A percentile compares a stretch with the other conserved stretches of the same genome.
These are phyloP conservation scores for Trichaptum fuscoviolaceum DNA, from an alignment of 768 basidiomycete species.

Conservation along the genomic window DNA sequence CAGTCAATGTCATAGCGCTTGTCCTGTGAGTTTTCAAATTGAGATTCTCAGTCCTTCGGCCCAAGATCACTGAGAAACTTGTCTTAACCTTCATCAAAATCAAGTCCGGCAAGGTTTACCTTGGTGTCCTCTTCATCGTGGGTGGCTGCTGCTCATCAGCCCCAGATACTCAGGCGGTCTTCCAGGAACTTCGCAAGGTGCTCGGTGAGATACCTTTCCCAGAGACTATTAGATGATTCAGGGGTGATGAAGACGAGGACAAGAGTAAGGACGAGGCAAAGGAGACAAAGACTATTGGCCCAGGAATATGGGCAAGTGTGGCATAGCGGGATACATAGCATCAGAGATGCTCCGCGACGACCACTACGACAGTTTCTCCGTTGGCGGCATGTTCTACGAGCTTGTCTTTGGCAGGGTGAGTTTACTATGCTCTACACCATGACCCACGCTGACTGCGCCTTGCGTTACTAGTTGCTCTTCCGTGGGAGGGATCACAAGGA, in stretches of 20 bases:
- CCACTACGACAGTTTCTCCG: too few relatives aligned
- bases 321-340: too few relatives aligned
- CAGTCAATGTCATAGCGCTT: constrained; percentile 90
- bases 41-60: constrained; percentile 75
- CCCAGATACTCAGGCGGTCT: constrained; percentile 62
- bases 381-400: too few relatives aligned
- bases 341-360: too few relatives aligned
- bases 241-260: constrained; percentile 46
- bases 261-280: constrained; percentile 48
- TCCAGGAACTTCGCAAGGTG: constrained; percentile 77
- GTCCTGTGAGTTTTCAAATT: constrained; percentile 43
- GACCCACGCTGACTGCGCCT: too few relatives aligned
- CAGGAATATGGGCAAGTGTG: too few relatives aligned
- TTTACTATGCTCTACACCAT: too few relatives aligned
- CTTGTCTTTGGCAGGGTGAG: too few relatives aligned
- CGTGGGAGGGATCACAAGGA: too few relatives aligned
- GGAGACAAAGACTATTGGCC: constrained; percentile 46
- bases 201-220: constrained; percentile 97
- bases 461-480: too few relatives aligned
- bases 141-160: constrained; percentile 83
- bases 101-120: constrained; percentile 95
- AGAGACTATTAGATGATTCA: constrained; percentile 75
- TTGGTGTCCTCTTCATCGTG: constrained; percentile 96
- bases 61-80: constrained; percentile 81
- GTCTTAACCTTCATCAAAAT: constrained; percentile 76